Base-by-base conservation (phyloP, 495 filamentous ascomycete genomes). In the Tirmania nivea region DNA sequence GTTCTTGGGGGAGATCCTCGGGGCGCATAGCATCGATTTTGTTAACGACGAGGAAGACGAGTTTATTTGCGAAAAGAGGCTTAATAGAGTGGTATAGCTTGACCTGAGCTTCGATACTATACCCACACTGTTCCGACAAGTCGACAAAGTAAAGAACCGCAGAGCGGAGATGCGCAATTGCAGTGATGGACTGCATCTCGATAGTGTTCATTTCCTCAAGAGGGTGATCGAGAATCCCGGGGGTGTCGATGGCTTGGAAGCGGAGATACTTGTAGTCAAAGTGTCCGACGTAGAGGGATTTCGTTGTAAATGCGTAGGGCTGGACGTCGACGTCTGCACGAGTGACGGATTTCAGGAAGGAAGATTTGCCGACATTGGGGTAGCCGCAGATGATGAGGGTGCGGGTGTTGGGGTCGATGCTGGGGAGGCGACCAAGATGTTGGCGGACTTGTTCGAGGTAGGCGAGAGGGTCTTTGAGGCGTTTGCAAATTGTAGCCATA, bases 121-220 rank as follows among this genome's bases (percentile, higher is more conserved):
- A 97, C 36, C 90, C 90, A 57, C 90, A 97, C 71, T 95, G 87
- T 70, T 96, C 92, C 16, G 84, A 90, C 55, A 96, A 75, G 70
- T 96, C 90, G 79, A 97, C 94, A 69, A 97, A 97, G 69, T 95
- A 97, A 53, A 94, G 71, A 54, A 96, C 87, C 21, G 88, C 88
- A 34, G 85, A 88, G 50, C 90, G 79, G 55, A 97, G 71, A 74
- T 97, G 90, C 47, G 90, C 90, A 69, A 97, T 92, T 10, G 90
- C 90, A 11, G 89, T 95, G 57, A 97, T 95, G 14, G 81, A 87
- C 67, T 86, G 90, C 88, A 96, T 95, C 68, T 97, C 92, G 66
- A 97, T 97, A 10, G 90, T 95, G 70, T 96, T 97, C 90, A 97
- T 97, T 70, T 97, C 90, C 69, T 96, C 92, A 10, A 97, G 75